Conservation (phyloP, 768 basidiomycete genomes). For the Wakefieldia striispora region DNA sequence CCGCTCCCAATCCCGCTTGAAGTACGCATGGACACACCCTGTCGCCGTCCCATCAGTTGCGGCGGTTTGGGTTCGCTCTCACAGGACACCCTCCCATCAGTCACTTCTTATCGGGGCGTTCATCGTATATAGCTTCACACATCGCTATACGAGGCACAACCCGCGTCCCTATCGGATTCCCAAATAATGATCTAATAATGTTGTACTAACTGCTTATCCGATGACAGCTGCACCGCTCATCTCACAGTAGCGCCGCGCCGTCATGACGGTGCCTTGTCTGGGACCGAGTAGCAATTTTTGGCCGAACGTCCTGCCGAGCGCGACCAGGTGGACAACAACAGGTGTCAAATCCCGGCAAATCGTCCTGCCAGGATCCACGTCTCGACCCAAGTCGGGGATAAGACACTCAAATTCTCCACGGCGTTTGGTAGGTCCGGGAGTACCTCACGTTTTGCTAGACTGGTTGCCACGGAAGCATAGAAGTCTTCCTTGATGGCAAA, state of each 20-base stretch:
- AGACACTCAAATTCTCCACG: constrained; percentile 22
- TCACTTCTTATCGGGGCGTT: constrained; percentile 47
- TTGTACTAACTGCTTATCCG: constrained; percentile 15
- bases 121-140: constrained; percentile 38
- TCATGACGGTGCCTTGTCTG: constrained; percentile 3
- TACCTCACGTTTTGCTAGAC: constrained; percentile 23
- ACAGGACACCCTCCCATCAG: constrained; percentile 42
- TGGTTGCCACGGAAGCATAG: constrained; percentile 32
- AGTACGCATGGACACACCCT: neutral
- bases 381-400: constrained; percentile 8
- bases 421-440: constrained; percentile 16
- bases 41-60: constrained; percentile 12
- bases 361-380: neutral
- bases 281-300: constrained; percentile 19
- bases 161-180: constrained; percentile 31
- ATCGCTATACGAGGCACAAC: constrained; percentile 25
- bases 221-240: constrained; percentile 25
- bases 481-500: constrained; percentile 29
- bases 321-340: constrained; percentile 1
- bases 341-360: neutral
- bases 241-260: constrained; percentile 2
- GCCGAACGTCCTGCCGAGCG: constrained; percentile 24
- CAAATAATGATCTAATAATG: constrained; percentile 25
- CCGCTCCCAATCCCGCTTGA: neutral
- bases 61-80: constrained; percentile 23